phyloP scores from a whole-genome alignment of 495 filamentous ascomycete species.

The Daldinia bambusicola region DNA sequence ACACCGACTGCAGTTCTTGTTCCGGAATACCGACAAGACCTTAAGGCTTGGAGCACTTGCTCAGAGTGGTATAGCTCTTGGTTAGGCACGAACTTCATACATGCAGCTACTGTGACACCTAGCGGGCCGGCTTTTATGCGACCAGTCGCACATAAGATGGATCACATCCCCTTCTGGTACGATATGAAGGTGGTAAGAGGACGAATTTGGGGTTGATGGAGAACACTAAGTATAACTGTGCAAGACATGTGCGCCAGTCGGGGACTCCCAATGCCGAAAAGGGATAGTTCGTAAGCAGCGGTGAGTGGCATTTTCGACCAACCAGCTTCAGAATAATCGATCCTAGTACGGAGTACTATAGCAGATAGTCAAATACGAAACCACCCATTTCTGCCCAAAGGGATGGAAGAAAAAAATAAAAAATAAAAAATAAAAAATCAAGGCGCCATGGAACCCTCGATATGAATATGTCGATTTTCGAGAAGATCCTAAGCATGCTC shows the following conservation, averaged over 20 bases:
- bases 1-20: slow-evolving; percentile 42
- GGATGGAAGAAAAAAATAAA: slow-evolving; percentile 25
- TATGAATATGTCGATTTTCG: slow-evolving; percentile 33
- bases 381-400: slow-evolving; percentile 44
- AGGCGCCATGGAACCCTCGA: slow-evolving; percentile 36
- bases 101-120: slow-evolving; percentile 40
- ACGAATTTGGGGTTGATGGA: slow-evolving; percentile 43
- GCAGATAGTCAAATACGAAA: slow-evolving; percentile 47
- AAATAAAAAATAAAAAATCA: slow-evolving; percentile 18
- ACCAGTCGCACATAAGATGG: slow-evolving; percentile 46
- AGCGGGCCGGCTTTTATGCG: slow-evolving; percentile 48
- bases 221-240: slow-evolving; percentile 39
- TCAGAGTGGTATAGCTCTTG: slow-evolving; percentile 42
- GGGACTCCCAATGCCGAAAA: slow-evolving; percentile 38
- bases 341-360: slow-evolving; percentile 37
- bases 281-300: slow-evolving; percentile 44
- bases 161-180: slow-evolving; percentile 48
- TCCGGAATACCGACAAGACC: slow-evolving; percentile 39
- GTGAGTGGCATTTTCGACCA: slow-evolving; percentile 41
- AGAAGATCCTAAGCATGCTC: slow-evolving; percentile 36
- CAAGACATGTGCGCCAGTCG: slow-evolving; percentile 43
- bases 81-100: slow-evolving; percentile 45
- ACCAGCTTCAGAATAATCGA: slow-evolving; percentile 31
- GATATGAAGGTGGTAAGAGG: slow-evolving; percentile 45
- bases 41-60: slow-evolving; percentile 35